A percentile compares a stretch with the other conserved stretches of the same genome.
phyloP scores from a whole-genome alignment of 1,139 yeast species.

The Geotrichum aggregatum region DNA sequence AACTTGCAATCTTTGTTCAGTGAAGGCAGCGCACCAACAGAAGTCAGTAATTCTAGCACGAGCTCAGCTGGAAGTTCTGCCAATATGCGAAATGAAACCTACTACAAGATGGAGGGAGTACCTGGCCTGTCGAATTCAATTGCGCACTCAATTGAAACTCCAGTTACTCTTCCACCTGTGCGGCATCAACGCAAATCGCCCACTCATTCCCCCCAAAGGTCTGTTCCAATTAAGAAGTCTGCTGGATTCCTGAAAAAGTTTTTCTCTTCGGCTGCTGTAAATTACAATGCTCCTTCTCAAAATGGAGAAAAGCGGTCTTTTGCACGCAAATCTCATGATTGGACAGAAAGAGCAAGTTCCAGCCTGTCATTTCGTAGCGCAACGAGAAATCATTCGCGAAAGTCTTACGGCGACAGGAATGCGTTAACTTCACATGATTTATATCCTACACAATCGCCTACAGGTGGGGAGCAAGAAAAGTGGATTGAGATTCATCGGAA shows the following conservation, averaged over 20 bases:
- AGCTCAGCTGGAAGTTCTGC: conserved; percentile 79
- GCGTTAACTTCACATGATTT: conserved; percentile 57
- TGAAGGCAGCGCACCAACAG: conserved; percentile 34
- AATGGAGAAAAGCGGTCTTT: conserved; percentile 54
- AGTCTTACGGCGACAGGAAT: conserved; percentile 5
- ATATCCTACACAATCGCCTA: conserved; percentile 54
- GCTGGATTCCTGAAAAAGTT: conserved; percentile 56
- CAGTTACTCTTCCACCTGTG: conserved; percentile 30
- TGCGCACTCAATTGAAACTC: conserved; percentile 61
- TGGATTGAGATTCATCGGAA: conserved; percentile 59
- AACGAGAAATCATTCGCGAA: conserved; percentile 10
- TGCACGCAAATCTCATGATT: conserved; percentile 44
- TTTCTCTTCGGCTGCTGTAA: conserved; percentile 29
- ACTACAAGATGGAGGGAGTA: conserved; percentile 13
- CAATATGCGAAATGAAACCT: conserved; percentile 5
- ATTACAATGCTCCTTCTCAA: conserved; percentile 1
- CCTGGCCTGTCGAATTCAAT: conserved; percentile 50
- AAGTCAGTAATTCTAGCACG: conserved; percentile 67
- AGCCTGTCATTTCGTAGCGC: conserved; percentile 15
- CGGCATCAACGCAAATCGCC: conserved; percentile 17
- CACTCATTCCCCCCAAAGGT: conserved; percentile 3
- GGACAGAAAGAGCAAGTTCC: conserved; percentile 47
- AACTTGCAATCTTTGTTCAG: conserved; percentile 28
- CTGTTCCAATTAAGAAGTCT: conserved; percentile 32
- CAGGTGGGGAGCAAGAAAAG: conserved; percentile 36